These are phyloP conservation scores for Staphylotrichum longicolle DNA, from an alignment of 495 filamentous ascomycete species.

Conservation along the genomic window DNA sequence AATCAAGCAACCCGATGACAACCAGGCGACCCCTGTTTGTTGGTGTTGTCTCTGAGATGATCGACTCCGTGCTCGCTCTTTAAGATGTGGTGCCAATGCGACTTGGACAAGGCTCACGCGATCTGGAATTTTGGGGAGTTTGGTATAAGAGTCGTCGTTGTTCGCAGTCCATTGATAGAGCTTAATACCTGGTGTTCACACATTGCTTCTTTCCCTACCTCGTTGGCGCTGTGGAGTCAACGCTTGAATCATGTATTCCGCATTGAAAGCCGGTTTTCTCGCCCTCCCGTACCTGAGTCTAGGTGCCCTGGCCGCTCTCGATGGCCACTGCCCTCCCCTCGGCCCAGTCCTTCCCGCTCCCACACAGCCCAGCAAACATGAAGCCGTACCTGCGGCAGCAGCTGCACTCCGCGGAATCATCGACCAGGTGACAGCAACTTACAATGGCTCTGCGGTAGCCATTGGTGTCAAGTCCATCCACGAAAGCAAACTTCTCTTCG, in stretches of 20 bases:
- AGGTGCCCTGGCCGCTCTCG: slow-evolving; percentile 28
- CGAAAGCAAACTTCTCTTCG: slow-evolving; percentile 32
- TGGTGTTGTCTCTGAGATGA: not conserved
- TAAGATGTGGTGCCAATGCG: not conserved
- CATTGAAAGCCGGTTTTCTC: not conserved
- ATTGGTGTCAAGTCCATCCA: slow-evolving; percentile 41
- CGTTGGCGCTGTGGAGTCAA: not conserved
- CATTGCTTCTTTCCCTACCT: not conserved
- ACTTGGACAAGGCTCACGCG: not conserved
- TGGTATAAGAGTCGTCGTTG: not conserved
- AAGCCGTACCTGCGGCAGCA: not conserved
- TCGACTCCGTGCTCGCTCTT: not conserved
- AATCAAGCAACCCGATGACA: not conserved
- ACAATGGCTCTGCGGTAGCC: slow-evolving; percentile 34
- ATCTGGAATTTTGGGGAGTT: not conserved
- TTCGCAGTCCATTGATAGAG: not conserved
- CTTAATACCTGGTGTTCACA: too few relatives aligned
- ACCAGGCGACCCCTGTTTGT: too few relatives aligned
- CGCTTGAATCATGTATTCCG: not conserved
- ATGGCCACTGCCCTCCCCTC: slow-evolving; percentile 38
- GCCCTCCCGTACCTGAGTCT: slow-evolving; percentile 9
- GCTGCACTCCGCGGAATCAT: not conserved
- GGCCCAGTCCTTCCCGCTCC: slow-evolving; percentile 33
- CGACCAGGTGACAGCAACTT: slow-evolving; percentile 3
- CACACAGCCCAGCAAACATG: slow-evolving; percentile 3